Evolutionary conservation across 495 filamentous ascomycete species (phyloP), one percentile per base, ranked within the genome.

Genomic region (Sabuloglossum arenarium): DNA sequence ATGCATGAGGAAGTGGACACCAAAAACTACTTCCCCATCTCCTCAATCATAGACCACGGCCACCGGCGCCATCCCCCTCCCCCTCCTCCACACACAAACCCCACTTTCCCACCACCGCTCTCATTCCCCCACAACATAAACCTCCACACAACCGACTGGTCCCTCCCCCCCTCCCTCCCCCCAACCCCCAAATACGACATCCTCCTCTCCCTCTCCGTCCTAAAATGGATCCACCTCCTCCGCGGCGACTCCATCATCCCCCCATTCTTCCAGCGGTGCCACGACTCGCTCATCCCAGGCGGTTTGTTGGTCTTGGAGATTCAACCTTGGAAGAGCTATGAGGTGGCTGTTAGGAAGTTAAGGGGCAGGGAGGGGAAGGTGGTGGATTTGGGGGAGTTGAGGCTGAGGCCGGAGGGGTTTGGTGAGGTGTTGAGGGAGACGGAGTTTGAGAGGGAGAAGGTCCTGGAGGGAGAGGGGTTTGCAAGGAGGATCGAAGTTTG

Each of bases 401-500:
- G 55, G 10, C 30, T 62, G 43, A 45, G 57, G 21, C 64, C 64
- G 5, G 64, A 64, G 52, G 28, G 58, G 21, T 65, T 65, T 27
- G 16, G 50, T 52, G 39, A 30, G 11, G 49, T 65, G 30, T 59
- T 65, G 27, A 19, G 1, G 8, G 8, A 19, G 24, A 11, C 28
- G 8, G 47, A 23, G 24, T 51, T 51, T 19, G 1, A 3, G 24
- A 27, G 11, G 11, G 47, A 27, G 28, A 51, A 8, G 63, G 59
- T 80, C 79, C 46, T 75, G 67, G 3, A 77, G 68, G 4, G 75
- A 63, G 23, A 77, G 57, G 3, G 71, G 69, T 0, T 84, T 81
- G 27, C 94, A 69, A 71, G 57, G 89, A 64, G 12, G 78, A 78
- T 47, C 84, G 78, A 64, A 88, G 68, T 60, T 70, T 78, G 21